These are phyloP conservation scores for Nothophoma quercina DNA, from an alignment of 2,329 filamentous ascomycete species.

Conservation along the genomic window DNA sequence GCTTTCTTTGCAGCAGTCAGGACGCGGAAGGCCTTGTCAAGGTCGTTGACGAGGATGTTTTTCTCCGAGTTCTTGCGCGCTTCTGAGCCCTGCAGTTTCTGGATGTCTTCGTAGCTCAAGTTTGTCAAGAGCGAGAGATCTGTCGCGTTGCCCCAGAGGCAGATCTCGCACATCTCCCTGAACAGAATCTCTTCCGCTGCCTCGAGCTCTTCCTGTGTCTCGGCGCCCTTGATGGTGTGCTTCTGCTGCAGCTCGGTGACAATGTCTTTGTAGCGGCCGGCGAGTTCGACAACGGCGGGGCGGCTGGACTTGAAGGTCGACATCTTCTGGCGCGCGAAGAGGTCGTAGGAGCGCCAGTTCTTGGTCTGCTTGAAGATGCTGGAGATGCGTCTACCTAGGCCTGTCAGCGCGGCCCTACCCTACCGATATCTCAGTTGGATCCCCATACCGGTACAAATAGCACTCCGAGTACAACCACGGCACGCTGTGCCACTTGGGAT, in stretches of 20 bases:
- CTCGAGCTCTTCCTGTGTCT: conserved; percentile 61
- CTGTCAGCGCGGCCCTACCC: conserved; percentile 18
- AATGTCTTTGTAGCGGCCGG: conserved; percentile 78
- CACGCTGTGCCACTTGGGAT: conserved; percentile 80
- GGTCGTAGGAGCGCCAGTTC: conserved; percentile 89
- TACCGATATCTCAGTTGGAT: too few species aligned
- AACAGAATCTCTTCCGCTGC: conserved; percentile 82
- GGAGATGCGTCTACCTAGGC: conserved; percentile 72
- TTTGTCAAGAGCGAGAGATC: conserved; percentile 91
- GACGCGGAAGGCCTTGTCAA: conserved; percentile 73
- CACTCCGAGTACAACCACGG: conserved; percentile 94
- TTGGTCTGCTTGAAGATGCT: conserved; percentile 78
- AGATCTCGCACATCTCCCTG: conserved; percentile 93
- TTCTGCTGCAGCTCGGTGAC: conserved; percentile 69
- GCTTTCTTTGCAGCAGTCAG: conserved; percentile 71
- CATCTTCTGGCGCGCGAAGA: conserved; percentile 90
- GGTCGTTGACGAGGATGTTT: conserved; percentile 91
- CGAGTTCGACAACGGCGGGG: conserved; percentile 82
- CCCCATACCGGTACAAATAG: conserved; percentile 80
- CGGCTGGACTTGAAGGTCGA: conserved; percentile 91
- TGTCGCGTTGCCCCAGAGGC: conserved; percentile 96
- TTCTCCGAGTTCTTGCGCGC: conserved; percentile 86
- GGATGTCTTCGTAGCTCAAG: conserved; percentile 92
- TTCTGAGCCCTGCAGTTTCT: conserved; percentile 90
- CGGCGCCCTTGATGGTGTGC: conserved; percentile 51